Conservation (phyloP, 1,284 basidiomycete species). For the Meira miltonrushii region DNA sequence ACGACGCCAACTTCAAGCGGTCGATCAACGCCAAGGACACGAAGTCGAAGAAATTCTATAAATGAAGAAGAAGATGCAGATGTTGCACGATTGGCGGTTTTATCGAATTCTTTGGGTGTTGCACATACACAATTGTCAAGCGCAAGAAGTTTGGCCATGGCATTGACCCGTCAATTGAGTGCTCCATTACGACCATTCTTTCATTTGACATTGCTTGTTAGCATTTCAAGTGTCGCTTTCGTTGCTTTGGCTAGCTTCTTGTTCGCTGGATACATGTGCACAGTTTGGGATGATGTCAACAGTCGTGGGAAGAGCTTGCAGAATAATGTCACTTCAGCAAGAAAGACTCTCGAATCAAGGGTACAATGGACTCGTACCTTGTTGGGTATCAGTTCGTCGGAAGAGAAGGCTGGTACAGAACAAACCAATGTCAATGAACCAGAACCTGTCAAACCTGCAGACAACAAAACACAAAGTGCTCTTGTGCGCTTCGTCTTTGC, state of each 20-base stretch:
- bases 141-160: conserved; percentile 33
- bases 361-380: conserved; percentile 28
- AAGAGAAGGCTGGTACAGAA: neutral
- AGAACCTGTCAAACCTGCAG: neutral
- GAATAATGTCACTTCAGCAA: conserved; percentile 21
- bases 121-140: conserved; percentile 37
- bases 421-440: neutral
- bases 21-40: conserved; percentile 1
- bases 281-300: conserved; percentile 38
- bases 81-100: conserved; percentile 25
- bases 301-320: conserved; percentile 15
- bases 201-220: conserved; percentile 34
- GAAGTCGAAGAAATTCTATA: neutral
- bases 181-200: conserved; percentile 34
- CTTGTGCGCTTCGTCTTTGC: conserved; percentile 1
- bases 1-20: neutral
- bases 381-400: conserved; percentile 10
- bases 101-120: conserved; percentile 27
- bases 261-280: conserved; percentile 34
- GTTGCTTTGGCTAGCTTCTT: conserved; percentile 31
- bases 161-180: conserved; percentile 35
- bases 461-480: neutral
- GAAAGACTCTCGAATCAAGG: conserved; percentile 21
- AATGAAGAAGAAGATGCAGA: conserved; percentile 1
- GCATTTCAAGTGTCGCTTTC: conserved; percentile 38